Evolutionary conservation across 2,329 filamentous ascomycete genomes (phyloP).

Genomic region (Passalora sequoiae): DNA sequence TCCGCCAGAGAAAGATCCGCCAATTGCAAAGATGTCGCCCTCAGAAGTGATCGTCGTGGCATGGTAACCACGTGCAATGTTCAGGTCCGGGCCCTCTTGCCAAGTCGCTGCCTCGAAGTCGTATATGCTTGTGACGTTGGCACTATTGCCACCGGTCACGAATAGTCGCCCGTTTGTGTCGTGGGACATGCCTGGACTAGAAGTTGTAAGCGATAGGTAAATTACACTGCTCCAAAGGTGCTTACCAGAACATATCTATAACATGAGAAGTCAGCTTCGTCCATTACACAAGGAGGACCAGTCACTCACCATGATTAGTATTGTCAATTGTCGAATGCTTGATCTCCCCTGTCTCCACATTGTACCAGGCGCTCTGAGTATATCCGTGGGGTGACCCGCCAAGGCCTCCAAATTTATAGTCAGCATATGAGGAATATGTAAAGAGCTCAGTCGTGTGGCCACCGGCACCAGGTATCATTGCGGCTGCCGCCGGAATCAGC

Average conservation of each 20-base stretch:
- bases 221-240: too few relatives aligned
- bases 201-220: too few relatives aligned
- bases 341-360: constrained; percentile 12
- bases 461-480: constrained; percentile 10
- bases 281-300: too few relatives aligned
- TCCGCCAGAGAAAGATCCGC: constrained; percentile 53
- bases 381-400: not conserved
- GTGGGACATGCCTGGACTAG: constrained; percentile 52
- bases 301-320: constrained; percentile 48
- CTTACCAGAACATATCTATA: too few relatives aligned
- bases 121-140: constrained; percentile 48
- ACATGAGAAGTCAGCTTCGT: too few relatives aligned
- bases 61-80: constrained; percentile 50
- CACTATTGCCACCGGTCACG: constrained; percentile 51
- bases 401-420: not conserved
- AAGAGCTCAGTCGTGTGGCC: not conserved
- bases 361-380: constrained; percentile 12
- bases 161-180: constrained; percentile 48
- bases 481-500: constrained; percentile 8
- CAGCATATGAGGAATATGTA: not conserved
- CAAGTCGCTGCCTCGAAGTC: constrained; percentile 39
- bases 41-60: constrained; percentile 47
- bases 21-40: constrained; percentile 55
- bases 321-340: constrained; percentile 28
- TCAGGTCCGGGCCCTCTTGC: constrained; percentile 41